Conservation (phyloP, 2,329 filamentous ascomycete genomes). For the Massarina eburnea region DNA sequence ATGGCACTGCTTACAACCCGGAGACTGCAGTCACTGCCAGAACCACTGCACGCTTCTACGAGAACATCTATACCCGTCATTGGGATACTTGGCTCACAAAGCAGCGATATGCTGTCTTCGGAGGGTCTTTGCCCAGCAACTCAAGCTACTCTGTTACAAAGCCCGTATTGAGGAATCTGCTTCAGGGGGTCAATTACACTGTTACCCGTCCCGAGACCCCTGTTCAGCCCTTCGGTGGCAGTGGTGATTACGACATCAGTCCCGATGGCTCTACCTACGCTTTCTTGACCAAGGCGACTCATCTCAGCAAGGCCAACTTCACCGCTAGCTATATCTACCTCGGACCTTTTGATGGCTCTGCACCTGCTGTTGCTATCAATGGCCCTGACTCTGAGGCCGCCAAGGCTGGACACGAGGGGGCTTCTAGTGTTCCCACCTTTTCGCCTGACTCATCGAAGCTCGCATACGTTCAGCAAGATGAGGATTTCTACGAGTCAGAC, state of each 20-base stretch:
- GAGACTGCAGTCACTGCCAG: constrained; percentile 59
- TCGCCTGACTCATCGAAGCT: constrained; percentile 71
- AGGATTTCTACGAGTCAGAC: constrained; percentile 75
- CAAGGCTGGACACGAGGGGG: constrained; percentile 58
- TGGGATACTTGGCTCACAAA: constrained; percentile 76
- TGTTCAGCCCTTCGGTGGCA: constrained; percentile 75
- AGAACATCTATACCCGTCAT: constrained; percentile 74
- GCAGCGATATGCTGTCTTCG: constrained; percentile 73
- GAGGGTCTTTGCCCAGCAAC: constrained; percentile 57
- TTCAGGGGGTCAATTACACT: constrained; percentile 61
- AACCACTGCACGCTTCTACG: constrained; percentile 71
- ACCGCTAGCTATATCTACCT: constrained; percentile 84
- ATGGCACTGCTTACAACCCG: constrained; percentile 70
- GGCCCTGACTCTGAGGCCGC: constrained; percentile 30
- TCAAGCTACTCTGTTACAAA: constrained; percentile 29
- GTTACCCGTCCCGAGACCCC: constrained; percentile 65
- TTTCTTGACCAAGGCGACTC: constrained; percentile 75
- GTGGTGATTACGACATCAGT: constrained; percentile 75
- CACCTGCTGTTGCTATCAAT: constrained; percentile 32
- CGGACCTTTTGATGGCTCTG: constrained; percentile 65
- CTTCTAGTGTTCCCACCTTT: constrained; percentile 69
- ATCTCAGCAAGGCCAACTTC: constrained; percentile 69
- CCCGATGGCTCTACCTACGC: constrained; percentile 59
- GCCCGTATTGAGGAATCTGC: constrained; percentile 52
- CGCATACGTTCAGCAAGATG: constrained; percentile 74